Evolutionary conservation across 805 yeast genomes (phyloP), one percentile per base, ranked within the genome.

Genomic region (Yarrowia alimentaria): DNA sequence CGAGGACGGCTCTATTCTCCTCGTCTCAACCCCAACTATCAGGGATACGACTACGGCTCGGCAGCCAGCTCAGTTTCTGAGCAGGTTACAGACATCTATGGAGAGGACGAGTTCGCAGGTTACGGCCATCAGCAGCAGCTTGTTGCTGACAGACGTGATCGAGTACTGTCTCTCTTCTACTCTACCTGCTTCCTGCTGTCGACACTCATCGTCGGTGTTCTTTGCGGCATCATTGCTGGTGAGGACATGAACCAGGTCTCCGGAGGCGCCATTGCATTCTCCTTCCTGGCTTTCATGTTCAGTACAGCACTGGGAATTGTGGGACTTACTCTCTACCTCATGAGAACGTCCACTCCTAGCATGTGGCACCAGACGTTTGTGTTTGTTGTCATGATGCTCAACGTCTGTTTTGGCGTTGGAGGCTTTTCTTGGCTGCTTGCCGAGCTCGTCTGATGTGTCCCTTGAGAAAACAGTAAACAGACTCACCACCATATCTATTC

Each of bases 261-360:
- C 5, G 28, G 55, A 55, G 67, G 58, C 6, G 56, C 64, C 4
- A 57, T 55, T 49, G 57, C 52, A 8, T 60, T 70, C 13, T 66
- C 74, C 35, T 67, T 72, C 5, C 53, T 71, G 9, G 73, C 79
- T 5, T 61, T 76, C 50, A 48, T 70, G 5, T 59, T 75, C n/a
- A 64, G 77, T 13, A 60, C 76, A 31, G 59, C 68, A 1, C 64
- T 77, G 19, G 64, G 74, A 13, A 67, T 71, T 7, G 62, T 70
- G n/a, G 69, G 78, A 3, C 62, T 75, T 37, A 71, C 75, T 24
- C 61, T 78, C n/a, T 63, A 71, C 37, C 60, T 74, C 62, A 62
- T 72, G 54, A 66, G 80, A 13, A 61, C 67, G 52, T 33, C 53
- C 10, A 49, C 60, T 9, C 71, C 75, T 2, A 69, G 71, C 3